Conservation (phyloP, 1,139 yeast genomes). For the Yamadazyma dushanensis region DNA sequence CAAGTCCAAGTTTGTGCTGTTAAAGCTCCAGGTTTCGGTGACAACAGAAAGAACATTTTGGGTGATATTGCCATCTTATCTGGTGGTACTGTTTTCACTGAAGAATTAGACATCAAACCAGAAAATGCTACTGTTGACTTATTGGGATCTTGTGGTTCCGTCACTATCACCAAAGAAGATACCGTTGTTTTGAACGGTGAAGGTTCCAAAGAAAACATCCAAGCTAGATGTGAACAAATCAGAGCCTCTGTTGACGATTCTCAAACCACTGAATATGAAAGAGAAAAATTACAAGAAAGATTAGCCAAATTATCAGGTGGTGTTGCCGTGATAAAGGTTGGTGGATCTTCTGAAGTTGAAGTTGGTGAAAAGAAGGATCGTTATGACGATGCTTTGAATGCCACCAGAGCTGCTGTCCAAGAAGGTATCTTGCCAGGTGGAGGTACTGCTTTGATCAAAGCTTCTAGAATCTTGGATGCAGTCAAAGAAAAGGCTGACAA, state of each 20-base stretch:
- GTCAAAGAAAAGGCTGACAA: slow-evolving; percentile 70
- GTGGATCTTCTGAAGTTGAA: slow-evolving; percentile 98
- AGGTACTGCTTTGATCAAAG: slow-evolving; percentile 98
- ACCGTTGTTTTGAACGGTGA: slow-evolving; percentile 95
- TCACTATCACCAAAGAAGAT: slow-evolving; percentile 96
- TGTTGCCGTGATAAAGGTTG: slow-evolving; percentile 98
- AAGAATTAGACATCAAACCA: slow-evolving; percentile 96
- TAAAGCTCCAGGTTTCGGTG: slow-evolving; percentile 99
- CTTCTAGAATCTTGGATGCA: slow-evolving; percentile 76
- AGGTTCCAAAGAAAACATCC: slow-evolving; percentile 86
- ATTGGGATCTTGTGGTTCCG: slow-evolving; percentile 90
- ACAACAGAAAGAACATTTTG: slow-evolving; percentile 95
- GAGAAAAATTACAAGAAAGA: slow-evolving; percentile 97
- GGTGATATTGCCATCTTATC: slow-evolving; percentile 97
- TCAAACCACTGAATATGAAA: slow-evolving; percentile 89
- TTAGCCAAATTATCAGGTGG: slow-evolving; percentile 98
- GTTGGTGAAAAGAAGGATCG: slow-evolving; percentile 99
- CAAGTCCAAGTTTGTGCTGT: slow-evolving; percentile 99
- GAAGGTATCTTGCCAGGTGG: slow-evolving; percentile 99
- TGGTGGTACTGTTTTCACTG: slow-evolving; percentile 98
- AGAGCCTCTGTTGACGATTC: slow-evolving; percentile 74
- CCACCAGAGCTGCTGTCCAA: slow-evolving; percentile 99
- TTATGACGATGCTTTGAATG: slow-evolving; percentile 98
- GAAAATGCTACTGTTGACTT: slow-evolving; percentile 92
- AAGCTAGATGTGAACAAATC: slow-evolving; percentile 95